Evolutionary conservation across 441 rosid species (phyloP), one percentile per base, ranked within the genome.

Genomic region (Metrosideros polymorpha): DNA sequence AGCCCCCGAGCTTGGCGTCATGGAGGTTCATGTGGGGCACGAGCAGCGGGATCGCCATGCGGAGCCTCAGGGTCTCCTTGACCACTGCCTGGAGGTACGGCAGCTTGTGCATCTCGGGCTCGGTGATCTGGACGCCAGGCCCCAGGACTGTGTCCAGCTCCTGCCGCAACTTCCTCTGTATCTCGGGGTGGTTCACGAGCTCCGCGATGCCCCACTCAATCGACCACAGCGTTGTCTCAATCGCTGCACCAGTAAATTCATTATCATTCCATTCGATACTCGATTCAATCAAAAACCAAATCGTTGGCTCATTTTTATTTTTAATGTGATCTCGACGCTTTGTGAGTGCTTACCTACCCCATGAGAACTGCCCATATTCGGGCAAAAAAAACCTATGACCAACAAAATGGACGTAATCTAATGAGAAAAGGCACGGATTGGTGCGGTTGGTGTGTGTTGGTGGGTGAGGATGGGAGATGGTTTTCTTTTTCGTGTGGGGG

Each of bases 1-100:
- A 96, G 51, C 98, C 96, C 0, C 91, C 91, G 50, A 97, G 98
- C 91, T 94, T 97, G 29, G 99, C 99, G 1, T 96, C 98, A 32
- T 95, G 87, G 71, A 97, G 98, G 90, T 97, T 97, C 99, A 97
- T 97, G 95, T 97, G 99, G 0, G 99, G 99, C 30, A 97, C 99
- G 9, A 97, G 98, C 2, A 97, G 95, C 27, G 99, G 99, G 85
- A 97, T 97, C 6, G 99, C 99, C 99, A 97, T 97, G 56, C 99
- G 90, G 7, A 95, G 90, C 22, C 99, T 87, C 71, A 97, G 98
- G 17, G 99, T 95, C 88, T 97, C 99, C 90, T 95, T 97, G 89
- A 97, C 43, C 79, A 96, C 99, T 0, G 99, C 99, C 83, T 96
- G 96, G 18, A 97, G 98, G 90, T 95, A 97, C 0, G 99, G 98